Base-by-base conservation (phyloP, 2,329 filamentous ascomycete genomes). In the Penicillium corylophilum region DNA sequence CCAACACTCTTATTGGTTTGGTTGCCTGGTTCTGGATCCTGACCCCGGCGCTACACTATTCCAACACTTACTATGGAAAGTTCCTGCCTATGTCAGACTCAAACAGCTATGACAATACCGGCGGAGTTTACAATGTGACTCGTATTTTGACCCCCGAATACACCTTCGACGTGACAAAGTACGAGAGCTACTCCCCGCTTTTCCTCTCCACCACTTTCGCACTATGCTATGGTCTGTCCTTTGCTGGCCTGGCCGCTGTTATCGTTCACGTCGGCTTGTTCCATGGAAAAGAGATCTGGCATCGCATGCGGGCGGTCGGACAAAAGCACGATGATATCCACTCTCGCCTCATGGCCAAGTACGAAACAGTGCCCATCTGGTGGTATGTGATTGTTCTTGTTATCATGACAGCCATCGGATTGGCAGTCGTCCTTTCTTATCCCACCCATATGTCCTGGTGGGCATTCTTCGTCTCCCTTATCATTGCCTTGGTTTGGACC, bases 381-480 rank as follows among this genome's bases (percentile, higher is more conserved):
- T 85, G 82, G 82, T 85, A 83, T 50, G 60, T 63, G 0, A 55
- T 54, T 6, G 68, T 81, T n/a, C 75, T 79, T 20, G 53, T 74
- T 3, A 20, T 75, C 46, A 80, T 82, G 68, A 70, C 82, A n/a
- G 79, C 66, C 1, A 66, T 84, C 0, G 74, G 72, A 0, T 67
- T 82, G 1, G 77, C 72, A 5, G 74, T 76, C 2, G 66, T 71
- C 1, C 64, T 77, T 4, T 77, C 71, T 1, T 89, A 83, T 62
- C 81, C 83, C 0, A 89, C 88, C 3, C 84, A 88, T 55, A 73
- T 89, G 54, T 77, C 79, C 1, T 89, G 86, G 86, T 90, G 87
- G 87, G 82, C 83, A 0, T 89, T 89, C 60, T 67, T 90, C 40
- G 69, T 90, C 5, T 79, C 86, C 2, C 78, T 90, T 3, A 71